These are phyloP conservation scores for Linnemannia hyalina DNA, from an alignment of 192 early-diverging fungal species.

Conservation along the genomic window DNA sequence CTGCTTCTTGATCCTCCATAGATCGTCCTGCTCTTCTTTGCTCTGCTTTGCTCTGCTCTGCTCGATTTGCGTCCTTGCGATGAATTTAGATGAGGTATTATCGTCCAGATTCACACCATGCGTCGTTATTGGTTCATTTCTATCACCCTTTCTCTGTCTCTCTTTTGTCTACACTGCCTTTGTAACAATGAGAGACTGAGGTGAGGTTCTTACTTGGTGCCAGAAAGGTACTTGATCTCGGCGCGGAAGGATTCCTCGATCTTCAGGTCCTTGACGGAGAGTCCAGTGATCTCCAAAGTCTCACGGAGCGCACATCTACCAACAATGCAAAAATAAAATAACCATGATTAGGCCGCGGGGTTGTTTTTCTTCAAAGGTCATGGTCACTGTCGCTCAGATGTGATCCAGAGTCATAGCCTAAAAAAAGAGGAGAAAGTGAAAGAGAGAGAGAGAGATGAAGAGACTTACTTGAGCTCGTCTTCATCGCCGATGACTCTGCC, in stretches of 20 bases:
- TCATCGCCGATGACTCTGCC: conserved; percentile 82
- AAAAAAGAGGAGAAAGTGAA: background rate
- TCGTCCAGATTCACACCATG: background rate
- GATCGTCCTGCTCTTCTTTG: background rate
- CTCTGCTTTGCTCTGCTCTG: too few species aligned
- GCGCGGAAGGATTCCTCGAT: conserved; percentile 80
- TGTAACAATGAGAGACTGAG: background rate
- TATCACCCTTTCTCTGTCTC: background rate
- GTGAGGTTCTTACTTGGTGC: conserved; percentile 63
- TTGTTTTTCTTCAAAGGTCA: background rate
- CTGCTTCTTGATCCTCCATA: background rate
- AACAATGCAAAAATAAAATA: background rate
- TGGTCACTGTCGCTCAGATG: background rate
- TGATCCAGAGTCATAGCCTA: background rate
- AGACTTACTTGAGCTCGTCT: conserved; percentile 84
- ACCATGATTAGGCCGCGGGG: background rate
- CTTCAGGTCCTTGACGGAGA: conserved; percentile 76
- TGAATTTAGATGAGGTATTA: background rate
- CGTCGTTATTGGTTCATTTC: background rate
- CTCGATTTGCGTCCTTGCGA: too few species aligned
- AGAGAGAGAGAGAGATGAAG: too few species aligned
- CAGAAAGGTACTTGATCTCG: conserved; percentile 86
- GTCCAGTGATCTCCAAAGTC: conserved; percentile 79
- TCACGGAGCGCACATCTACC: conserved; percentile 84
- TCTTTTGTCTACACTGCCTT: background rate